Conservation (phyloP, 2,329 filamentous ascomycete species). For the Scedosporium minutisporum region DNA sequence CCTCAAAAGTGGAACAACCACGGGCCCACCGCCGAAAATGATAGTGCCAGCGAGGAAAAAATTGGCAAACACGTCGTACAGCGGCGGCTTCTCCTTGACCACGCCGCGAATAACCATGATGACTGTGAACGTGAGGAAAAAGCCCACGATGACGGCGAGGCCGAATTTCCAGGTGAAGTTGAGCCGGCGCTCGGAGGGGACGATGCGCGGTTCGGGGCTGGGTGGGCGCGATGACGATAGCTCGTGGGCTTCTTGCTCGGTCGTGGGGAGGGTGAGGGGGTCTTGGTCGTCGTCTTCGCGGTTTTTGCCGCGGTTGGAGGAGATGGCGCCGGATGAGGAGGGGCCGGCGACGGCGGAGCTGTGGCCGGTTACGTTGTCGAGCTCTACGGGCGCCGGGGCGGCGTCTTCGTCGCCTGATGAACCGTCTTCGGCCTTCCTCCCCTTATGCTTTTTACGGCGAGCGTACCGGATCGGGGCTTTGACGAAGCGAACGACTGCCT, state of each 20-base stretch:
- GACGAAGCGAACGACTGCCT: neutral
- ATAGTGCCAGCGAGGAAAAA: constrained; percentile 66
- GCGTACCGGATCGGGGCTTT: neutral
- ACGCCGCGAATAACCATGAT: constrained; percentile 43
- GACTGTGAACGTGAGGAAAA: constrained; percentile 46
- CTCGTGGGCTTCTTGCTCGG: neutral
- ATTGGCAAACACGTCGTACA: constrained; percentile 58
- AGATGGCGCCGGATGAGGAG: neutral
- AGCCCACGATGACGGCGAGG: constrained; percentile 29
- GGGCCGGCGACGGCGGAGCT: neutral
- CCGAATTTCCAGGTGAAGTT: constrained; percentile 37
- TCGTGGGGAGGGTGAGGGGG: neutral
- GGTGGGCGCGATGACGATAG: neutral
- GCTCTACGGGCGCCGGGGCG: neutral
- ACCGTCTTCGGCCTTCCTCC: neutral
- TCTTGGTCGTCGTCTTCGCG: constrained; percentile 7
- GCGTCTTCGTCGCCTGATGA: neutral
- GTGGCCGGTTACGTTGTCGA: neutral
- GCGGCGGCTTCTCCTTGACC: constrained; percentile 28
- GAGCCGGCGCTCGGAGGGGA: constrained; percentile 23
- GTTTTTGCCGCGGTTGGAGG: constrained; percentile 6
- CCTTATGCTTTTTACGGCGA: neutral
- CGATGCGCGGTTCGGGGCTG: constrained; percentile 15
- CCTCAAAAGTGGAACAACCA: constrained; percentile 53
- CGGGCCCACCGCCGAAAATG: constrained; percentile 55